A percentile compares a stretch with the other conserved stretches of the same genome.
Evolutionary conservation across 225 moss, liverwort and hornwort genomes (phyloP).

Genomic region (Thuidium tamariscinum): DNA sequence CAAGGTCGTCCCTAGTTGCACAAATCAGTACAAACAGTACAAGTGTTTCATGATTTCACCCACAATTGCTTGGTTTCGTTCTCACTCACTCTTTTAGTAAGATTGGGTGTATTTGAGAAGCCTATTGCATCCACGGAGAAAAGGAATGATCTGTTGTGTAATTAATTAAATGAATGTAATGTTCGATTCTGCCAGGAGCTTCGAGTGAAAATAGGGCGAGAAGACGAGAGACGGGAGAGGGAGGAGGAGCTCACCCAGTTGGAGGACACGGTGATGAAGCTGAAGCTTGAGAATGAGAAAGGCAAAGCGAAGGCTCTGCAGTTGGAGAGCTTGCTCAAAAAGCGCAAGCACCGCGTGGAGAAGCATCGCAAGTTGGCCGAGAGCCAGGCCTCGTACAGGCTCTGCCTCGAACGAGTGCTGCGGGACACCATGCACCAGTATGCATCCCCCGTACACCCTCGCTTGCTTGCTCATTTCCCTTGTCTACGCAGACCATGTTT

Average conservation of each 20-base stretch:
- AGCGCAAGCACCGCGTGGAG: conserved; percentile 28
- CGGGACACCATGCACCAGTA: conserved; percentile 46
- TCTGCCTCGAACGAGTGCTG: conserved; percentile 27
- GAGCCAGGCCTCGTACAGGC: conserved; percentile 24
- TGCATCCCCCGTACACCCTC: not conserved
- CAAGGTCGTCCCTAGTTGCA: not conserved
- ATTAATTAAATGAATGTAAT: not conserved
- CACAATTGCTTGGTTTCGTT: not conserved
- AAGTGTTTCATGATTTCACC: not conserved
- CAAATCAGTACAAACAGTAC: not conserved
- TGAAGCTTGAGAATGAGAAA: conserved; percentile 23
- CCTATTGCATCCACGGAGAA: not conserved
- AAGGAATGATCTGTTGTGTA: not conserved
- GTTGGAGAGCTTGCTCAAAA: conserved; percentile 22
- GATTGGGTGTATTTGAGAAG: not conserved
- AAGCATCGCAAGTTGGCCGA: conserved; percentile 33
- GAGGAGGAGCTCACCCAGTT: conserved; percentile 22
- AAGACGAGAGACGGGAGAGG: conserved; percentile 14
- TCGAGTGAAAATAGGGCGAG: conserved; percentile 28
- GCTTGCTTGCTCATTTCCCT: too few relatives aligned
- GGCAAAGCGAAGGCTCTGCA: not conserved
- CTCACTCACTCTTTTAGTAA: not conserved
- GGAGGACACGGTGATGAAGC: conserved; percentile 24
- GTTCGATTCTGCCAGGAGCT: conserved; percentile 7
- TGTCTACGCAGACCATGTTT: too few relatives aligned